phyloP scores from a whole-genome alignment of 192 early-diverging fungal genomes.

The Gonapodya prolifera region DNA sequence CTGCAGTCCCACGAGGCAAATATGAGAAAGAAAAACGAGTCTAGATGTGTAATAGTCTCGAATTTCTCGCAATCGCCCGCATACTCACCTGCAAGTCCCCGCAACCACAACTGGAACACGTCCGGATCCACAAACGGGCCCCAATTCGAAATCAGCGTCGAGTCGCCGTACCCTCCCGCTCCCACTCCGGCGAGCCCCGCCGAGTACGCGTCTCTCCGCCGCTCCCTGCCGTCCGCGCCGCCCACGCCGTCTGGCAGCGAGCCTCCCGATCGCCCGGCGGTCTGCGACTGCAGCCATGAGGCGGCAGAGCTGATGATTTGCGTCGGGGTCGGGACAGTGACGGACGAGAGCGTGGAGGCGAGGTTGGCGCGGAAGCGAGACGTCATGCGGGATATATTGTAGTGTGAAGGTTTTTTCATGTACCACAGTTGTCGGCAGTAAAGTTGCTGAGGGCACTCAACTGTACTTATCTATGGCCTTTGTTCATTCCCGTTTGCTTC shows the following conservation, averaged over 20 bases:
- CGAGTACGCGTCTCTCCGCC: not conserved
- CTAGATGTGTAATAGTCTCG: not conserved
- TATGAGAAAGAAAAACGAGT: not conserved
- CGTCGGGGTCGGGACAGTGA: not conserved
- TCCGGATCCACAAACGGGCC: not conserved
- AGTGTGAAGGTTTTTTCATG: too few relatives aligned
- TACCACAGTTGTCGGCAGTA: too few relatives aligned
- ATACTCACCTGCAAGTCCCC: not conserved
- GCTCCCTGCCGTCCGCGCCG: not conserved
- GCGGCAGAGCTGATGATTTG: not conserved
- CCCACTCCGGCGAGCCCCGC: not conserved
- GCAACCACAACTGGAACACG: not conserved
- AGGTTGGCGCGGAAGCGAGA: not conserved
- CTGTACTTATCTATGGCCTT: too few relatives aligned
- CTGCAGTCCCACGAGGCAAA: too few relatives aligned
- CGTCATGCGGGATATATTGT: not conserved
- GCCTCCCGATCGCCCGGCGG: not conserved
- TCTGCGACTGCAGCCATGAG: not conserved
- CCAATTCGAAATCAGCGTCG: not conserved
- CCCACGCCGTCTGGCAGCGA: not conserved
- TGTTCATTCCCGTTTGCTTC: too few relatives aligned
- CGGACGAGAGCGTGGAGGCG: not conserved
- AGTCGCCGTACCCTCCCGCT: not conserved
- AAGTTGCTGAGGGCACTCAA: too few relatives aligned
- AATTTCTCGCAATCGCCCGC: not conserved